These are phyloP conservation scores for Nymphaea colorata DNA, from an alignment of 164 flowering plant genomes.

Conservation along the genomic window DNA sequence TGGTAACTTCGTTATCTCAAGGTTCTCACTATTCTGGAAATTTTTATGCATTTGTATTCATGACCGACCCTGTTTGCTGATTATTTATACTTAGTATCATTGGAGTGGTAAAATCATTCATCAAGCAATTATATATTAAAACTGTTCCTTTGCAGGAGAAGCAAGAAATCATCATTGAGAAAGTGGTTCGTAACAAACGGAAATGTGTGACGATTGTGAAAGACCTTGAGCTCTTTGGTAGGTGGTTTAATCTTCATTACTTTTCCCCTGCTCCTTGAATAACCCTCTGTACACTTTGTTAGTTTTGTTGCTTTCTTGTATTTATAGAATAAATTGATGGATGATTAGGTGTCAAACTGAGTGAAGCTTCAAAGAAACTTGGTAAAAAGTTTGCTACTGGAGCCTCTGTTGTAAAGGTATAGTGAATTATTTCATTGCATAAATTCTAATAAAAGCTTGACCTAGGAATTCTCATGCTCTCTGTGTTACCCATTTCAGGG, in stretches of 20 bases:
- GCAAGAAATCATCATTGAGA: no score
- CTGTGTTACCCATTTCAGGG: constrained; percentile 37
- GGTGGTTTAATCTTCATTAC: constrained; percentile 12
- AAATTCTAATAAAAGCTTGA: neutral
- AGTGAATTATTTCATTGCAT: neutral
- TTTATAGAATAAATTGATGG: neutral
- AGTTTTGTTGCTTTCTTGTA: no score
- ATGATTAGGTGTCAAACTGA: constrained; percentile 72
- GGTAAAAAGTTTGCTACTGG: constrained; percentile 99
- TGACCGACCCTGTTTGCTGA: no score
- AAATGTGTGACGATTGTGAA: no score
- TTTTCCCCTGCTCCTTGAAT: neutral
- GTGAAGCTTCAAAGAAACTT: constrained; percentile 96
- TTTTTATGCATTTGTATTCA: no score
- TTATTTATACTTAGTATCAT: no score
- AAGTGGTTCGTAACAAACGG: no score
- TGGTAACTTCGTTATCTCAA: no score
- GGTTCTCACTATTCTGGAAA: no score
- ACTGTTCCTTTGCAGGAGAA: no score
- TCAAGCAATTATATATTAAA: no score
- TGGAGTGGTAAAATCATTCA: no score
- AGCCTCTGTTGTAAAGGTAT: constrained; percentile 96
- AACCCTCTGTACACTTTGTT: neutral
- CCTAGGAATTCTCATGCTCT: neutral
- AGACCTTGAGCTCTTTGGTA: constrained; percentile 87